Evolutionary conservation across 345 rosid genomes (phyloP).

Genomic region (Corymbia maculata): DNA sequence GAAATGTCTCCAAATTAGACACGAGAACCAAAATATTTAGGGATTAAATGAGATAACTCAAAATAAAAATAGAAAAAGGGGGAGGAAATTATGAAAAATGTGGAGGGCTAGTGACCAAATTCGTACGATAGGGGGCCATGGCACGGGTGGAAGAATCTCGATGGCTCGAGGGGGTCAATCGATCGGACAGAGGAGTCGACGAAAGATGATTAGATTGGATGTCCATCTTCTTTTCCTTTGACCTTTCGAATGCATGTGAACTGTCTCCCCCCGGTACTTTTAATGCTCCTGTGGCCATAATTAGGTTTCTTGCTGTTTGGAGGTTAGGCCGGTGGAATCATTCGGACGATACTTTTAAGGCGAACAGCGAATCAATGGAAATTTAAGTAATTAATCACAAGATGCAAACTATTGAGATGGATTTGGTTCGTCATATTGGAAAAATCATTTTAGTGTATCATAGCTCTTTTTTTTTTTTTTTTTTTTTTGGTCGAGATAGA

Average conservation of each 20-base stretch:
- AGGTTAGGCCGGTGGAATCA: neutral
- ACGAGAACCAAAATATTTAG: neutral
- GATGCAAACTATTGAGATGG: neutral
- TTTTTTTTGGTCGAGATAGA: too few relatives aligned
- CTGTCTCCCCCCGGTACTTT: neutral
- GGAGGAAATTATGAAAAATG: neutral
- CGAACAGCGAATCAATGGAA: neutral
- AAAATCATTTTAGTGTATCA: too few relatives aligned
- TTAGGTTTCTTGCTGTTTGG: neutral
- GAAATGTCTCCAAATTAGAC: neutral
- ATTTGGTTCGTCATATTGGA: too few relatives aligned
- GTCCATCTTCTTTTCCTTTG: neutral
- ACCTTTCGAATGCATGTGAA: neutral
- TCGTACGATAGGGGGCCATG: neutral
- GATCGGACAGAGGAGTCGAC: neutral
- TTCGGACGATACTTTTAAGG: neutral
- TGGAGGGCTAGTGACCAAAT: neutral
- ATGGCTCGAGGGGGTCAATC: neutral
- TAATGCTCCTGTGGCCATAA: neutral
- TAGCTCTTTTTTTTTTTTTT: too few relatives aligned
- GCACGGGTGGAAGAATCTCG: neutral
- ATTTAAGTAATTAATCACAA: accelerated
- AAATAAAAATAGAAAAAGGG: neutral
- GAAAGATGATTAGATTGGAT: neutral
- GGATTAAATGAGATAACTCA: neutral